phyloP scores from a whole-genome alignment of 1,139 yeast species.

The Pichia sp. region DNA sequence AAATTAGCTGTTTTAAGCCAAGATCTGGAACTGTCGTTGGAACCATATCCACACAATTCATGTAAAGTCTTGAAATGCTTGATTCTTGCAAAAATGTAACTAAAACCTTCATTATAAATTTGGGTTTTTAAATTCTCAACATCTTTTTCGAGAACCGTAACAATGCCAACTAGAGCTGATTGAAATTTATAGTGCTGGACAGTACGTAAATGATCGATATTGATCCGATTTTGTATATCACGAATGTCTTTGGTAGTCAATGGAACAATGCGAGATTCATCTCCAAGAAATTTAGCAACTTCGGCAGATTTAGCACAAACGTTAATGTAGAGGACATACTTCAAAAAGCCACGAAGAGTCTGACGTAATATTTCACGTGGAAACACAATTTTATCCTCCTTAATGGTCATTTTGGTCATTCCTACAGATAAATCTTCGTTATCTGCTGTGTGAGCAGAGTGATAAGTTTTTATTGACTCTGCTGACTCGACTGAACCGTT shows the following conservation, averaged over 20 bases:
- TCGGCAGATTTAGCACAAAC: slow-evolving; percentile 46
- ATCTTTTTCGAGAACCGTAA: slow-evolving; percentile 44
- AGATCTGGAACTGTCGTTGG: slow-evolving; percentile 1
- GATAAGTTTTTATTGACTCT: slow-evolving; percentile 8
- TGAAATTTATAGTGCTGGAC: slow-evolving; percentile 73
- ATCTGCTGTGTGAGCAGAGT: slow-evolving; percentile 6
- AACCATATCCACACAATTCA: slow-evolving; percentile 38
- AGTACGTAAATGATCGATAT: slow-evolving; percentile 56
- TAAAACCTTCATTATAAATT: slow-evolving; percentile 38
- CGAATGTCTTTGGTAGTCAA: slow-evolving; percentile 39
- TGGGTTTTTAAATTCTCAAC: slow-evolving; percentile 52
- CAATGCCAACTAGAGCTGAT: slow-evolving; percentile 51
- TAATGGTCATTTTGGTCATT: not conserved
- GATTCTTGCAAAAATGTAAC: slow-evolving; percentile 58
- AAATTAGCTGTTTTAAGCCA: slow-evolving; percentile 10
- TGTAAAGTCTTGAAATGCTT: slow-evolving; percentile 49
- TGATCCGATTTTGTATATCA: slow-evolving; percentile 55
- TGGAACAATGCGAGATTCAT: slow-evolving; percentile 32
- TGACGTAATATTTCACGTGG: slow-evolving; percentile 70
- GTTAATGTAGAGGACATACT: slow-evolving; percentile 46
- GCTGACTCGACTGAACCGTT: slow-evolving; percentile 7
- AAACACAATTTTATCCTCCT: slow-evolving; percentile 26
- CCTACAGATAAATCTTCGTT: not conserved
- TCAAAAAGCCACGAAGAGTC: slow-evolving; percentile 68
- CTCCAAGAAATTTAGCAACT: slow-evolving; percentile 49